Conservation (phyloP, 2,329 filamentous ascomycete species). For the Epichloe glyceriae region DNA sequence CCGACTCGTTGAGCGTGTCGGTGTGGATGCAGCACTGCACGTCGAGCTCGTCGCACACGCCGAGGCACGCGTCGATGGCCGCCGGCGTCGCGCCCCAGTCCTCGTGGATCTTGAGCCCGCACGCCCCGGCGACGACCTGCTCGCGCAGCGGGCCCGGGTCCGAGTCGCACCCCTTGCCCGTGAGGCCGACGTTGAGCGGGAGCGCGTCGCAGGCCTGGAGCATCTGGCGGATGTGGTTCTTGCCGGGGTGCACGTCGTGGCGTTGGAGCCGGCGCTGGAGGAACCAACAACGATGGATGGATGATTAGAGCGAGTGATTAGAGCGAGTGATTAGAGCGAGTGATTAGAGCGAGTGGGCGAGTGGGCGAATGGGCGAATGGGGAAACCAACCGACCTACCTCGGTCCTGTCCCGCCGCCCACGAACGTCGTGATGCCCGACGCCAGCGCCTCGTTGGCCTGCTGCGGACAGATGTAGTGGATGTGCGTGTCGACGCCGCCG, state of each 20-base stretch:
- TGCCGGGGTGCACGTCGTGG: conserved; percentile 84
- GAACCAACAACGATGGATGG: no score
- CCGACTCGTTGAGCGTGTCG: conserved; percentile 90
- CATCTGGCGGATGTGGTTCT: conserved; percentile 75
- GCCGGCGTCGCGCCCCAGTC: conserved; percentile 91
- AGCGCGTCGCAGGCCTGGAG: conserved; percentile 72
- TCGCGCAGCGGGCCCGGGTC: conserved; percentile 60
- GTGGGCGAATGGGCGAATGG: no score
- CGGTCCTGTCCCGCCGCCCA: conserved; percentile 87
- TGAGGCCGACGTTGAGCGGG: conserved; percentile 81
- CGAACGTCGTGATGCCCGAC: conserved; percentile 77
- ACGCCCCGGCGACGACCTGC: conserved; percentile 71
- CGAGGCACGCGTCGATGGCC: conserved; percentile 77
- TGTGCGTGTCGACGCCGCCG: conserved; percentile 79
- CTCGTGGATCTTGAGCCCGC: conserved; percentile 87
- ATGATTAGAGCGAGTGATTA: background rate
- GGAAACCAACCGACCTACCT: conserved; percentile 40
- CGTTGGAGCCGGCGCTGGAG: conserved; percentile 66
- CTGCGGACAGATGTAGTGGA: conserved; percentile 92
- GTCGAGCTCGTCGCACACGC: conserved; percentile 80
- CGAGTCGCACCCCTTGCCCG: conserved; percentile 86
- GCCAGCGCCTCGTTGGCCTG: conserved; percentile 74
- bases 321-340: background rate
- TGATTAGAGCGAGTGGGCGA: background rate
- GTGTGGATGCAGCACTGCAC: conserved; percentile 92